These are phyloP conservation scores for Arachis stenosperma DNA, from an alignment of 306 rosid species.

Conservation along the genomic window DNA sequence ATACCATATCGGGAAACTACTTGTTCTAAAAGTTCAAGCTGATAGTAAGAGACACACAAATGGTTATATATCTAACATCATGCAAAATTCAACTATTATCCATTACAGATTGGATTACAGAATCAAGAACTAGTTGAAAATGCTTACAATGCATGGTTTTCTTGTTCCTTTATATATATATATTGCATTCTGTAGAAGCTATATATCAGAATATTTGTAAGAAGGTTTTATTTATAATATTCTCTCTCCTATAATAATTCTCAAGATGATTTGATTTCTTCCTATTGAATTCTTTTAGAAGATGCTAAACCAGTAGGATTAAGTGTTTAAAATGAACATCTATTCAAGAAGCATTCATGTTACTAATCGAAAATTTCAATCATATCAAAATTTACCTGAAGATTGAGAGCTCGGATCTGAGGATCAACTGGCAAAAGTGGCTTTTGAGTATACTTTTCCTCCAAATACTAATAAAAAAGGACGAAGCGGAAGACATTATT, in stretches of 20 bases:
- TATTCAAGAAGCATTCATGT: background rate
- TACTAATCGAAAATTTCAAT: background rate
- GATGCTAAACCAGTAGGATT: background rate
- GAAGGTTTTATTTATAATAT: background rate
- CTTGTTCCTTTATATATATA: background rate
- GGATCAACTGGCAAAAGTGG: constrained; percentile 52
- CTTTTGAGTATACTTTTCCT: constrained; percentile 51
- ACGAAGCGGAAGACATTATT: constrained; percentile 8
- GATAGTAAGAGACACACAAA: too few relatives aligned
- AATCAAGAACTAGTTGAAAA: constrained; percentile 8
- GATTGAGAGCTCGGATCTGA: constrained; percentile 51
- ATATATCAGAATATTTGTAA: background rate
- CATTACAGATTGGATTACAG: constrained; percentile 4
- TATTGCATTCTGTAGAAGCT: background rate
- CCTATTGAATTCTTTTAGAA: constrained; percentile 1
- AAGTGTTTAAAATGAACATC: background rate
- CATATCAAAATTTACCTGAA: constrained; percentile 46
- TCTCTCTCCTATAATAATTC: constrained; percentile 13
- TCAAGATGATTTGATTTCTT: background rate
- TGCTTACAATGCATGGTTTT: background rate
- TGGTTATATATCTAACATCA: too few relatives aligned
- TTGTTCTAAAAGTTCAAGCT: too few relatives aligned
- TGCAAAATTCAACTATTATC: background rate
- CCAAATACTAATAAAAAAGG: constrained; percentile 48
- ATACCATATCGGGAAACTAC: too few relatives aligned